Evolutionary conservation across 768 basidiomycete species (phyloP).

Genomic region (Lactarius pseudohatsudake): DNA sequence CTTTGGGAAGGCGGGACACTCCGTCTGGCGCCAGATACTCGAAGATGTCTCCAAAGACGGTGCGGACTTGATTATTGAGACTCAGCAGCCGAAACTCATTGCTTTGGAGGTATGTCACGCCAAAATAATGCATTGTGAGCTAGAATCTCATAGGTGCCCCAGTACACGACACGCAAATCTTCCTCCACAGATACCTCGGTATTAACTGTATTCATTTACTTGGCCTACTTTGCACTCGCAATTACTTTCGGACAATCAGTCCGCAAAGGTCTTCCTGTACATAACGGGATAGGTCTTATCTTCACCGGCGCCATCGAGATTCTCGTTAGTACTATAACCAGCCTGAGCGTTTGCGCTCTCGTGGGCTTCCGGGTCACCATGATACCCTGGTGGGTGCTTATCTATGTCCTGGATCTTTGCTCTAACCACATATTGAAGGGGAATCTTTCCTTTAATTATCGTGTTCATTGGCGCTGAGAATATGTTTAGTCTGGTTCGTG

Average conservation of each 20-base stretch:
- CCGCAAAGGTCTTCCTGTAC: conserved; percentile 77
- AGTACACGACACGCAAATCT: conserved; percentile 57
- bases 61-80: conserved; percentile 41
- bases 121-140: not conserved
- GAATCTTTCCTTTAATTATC: conserved; percentile 88
- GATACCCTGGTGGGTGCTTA: conserved; percentile 74
- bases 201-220: conserved; percentile 68
- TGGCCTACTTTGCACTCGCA: conserved; percentile 75
- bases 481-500: conserved; percentile 87
- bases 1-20: conserved; percentile 58
- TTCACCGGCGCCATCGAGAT: conserved; percentile 94
- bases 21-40: conserved; percentile 61
- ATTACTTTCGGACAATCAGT: conserved; percentile 75
- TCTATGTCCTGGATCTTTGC: conserved; percentile 11
- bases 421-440: conserved; percentile 46
- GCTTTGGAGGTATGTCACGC: conserved; percentile 44
- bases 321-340: conserved; percentile 89
- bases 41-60: conserved; percentile 41
- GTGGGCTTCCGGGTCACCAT: conserved; percentile 86
- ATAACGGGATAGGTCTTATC: conserved; percentile 87
- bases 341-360: conserved; percentile 87
- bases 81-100: conserved; percentile 45
- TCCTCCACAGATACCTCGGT: conserved; percentile 51
- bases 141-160: conserved; percentile 16
- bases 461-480: conserved; percentile 96